Evolutionary conservation across 495 filamentous ascomycete species (phyloP), one percentile per base, ranked within the genome.

Genomic region (Emericellopsis terricola): DNA sequence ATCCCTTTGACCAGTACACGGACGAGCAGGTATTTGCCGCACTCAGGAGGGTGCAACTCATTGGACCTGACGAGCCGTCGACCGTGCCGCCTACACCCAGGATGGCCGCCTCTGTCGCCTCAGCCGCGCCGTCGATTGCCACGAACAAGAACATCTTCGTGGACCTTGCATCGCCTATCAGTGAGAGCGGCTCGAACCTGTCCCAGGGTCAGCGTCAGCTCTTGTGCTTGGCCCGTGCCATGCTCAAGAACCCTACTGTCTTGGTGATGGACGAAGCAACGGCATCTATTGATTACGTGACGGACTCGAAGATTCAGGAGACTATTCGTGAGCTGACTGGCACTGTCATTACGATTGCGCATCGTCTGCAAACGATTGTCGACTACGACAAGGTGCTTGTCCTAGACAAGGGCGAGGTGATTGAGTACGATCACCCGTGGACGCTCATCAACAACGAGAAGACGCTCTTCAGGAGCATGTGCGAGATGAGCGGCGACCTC

Each of bases 181-280:
- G 83, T 8, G 91, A 96, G 51, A 94, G 85, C 1, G 91, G 91
- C 38, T 78, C 76, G 42, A 99, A 99, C 47, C 73, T 99, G 6
- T 96, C 91, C 1, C 91, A 99, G 59, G 91, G 91, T 26, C 91
- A 99, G 48, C 71, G 80, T 5, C 91, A 99, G 55, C 79, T 99
- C 10, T 65, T 99, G 29, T 99, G 91, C 45, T 76, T 99, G 11
- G 91, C 91, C 2, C 77, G 91, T 14, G 91, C 91, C 1, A 67
- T 99, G 29, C 78, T 99, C 45, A 94, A 86, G 60, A 70, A 69
- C 19, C 89, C 91, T 0, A 81, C 76, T 28, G 89, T 99, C 13
- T 60, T 99, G 3, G 77, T 99, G 50, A 96, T 99, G 89, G 91
- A 99, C 55, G 91, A 99, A 62, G 91, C 91, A 13, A 99, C 91